Conservation (phyloP, 805 yeast genomes). For the Scheffersomyces lignosus region DNA sequence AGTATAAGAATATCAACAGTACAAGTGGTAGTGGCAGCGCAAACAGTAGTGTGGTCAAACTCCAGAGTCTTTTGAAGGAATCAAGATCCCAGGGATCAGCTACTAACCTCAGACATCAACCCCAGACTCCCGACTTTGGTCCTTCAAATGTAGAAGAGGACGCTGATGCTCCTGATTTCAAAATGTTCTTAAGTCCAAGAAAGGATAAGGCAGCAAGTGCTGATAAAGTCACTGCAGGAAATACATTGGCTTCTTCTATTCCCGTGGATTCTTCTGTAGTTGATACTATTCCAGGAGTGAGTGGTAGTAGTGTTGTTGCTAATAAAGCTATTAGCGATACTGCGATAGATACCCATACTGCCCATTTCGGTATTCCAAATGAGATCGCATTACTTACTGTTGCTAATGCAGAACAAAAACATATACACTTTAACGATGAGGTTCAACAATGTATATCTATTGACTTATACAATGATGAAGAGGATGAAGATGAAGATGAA, state of each 20-base stretch:
- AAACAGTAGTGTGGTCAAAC: conserved; percentile 11
- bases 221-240: background rate
- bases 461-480: conserved; percentile 29
- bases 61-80: conserved; percentile 12
- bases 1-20: conserved; percentile 20
- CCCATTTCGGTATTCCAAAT: background rate
- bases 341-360: background rate
- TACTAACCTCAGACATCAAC: background rate
- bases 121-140: background rate
- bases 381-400: background rate
- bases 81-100: conserved; percentile 1
- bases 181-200: background rate
- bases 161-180: background rate
- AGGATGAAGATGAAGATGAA: conserved; percentile 22
- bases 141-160: background rate
- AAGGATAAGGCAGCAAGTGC: background rate
- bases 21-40: conserved; percentile 1
- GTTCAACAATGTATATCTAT: conserved; percentile 93
- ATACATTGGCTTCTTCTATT: background rate
- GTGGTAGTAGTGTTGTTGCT: background rate
- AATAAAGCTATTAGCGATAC: background rate
- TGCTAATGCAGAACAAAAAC: conserved; percentile 22
- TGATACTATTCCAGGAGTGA: background rate
- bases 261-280: background rate
- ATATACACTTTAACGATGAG: conserved; percentile 88